phyloP scores from a whole-genome alignment of 2,329 filamentous ascomycete genomes.

The Talaromyces sp. region DNA sequence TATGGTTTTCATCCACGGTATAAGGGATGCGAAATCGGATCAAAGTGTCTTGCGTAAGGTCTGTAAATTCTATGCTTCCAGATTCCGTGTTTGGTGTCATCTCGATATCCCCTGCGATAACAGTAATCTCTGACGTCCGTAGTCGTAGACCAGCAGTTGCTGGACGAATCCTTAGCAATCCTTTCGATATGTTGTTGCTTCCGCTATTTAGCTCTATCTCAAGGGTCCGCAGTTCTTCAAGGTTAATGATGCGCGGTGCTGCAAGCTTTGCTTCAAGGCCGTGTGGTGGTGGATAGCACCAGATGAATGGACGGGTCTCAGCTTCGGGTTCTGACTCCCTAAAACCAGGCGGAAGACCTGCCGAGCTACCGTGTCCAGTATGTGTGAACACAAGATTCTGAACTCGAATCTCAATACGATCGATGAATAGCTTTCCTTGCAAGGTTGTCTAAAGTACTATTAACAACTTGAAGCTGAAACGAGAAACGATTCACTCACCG shows the following conservation, averaged over 20 bases:
- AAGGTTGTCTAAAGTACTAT: conserved; percentile 35
- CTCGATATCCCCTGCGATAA: conserved; percentile 41
- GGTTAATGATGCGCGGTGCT: conserved; percentile 67
- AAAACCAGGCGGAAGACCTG: conserved; percentile 34
- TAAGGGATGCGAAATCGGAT: conserved; percentile 67
- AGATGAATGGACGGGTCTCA: conserved; percentile 56
- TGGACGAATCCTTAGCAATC: conserved; percentile 53
- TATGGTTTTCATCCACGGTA: conserved; percentile 72
- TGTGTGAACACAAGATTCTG: conserved; percentile 40
- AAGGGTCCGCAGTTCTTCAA: conserved; percentile 74
- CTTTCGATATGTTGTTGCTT: conserved; percentile 61
- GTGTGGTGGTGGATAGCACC: conserved; percentile 68
- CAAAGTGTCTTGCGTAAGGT: conserved; percentile 30
- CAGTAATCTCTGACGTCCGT: conserved; percentile 50
- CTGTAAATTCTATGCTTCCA: conserved; percentile 46
- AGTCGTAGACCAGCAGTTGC: conserved; percentile 60
- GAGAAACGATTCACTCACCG: conserved; percentile 35
- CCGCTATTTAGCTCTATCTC: conserved; percentile 71
- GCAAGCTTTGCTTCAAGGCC: conserved; percentile 67
- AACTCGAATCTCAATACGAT: conserved; percentile 61
- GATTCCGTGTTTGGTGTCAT: conserved; percentile 43
- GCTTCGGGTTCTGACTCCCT: conserved; percentile 33
- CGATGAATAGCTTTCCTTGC: conserved; percentile 70
- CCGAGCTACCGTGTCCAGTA: conserved; percentile 26
- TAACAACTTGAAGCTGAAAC: not conserved